These are phyloP conservation scores for Tinospora cordifolia DNA, from an alignment of 164 flowering plant species.

Conservation along the genomic window DNA sequence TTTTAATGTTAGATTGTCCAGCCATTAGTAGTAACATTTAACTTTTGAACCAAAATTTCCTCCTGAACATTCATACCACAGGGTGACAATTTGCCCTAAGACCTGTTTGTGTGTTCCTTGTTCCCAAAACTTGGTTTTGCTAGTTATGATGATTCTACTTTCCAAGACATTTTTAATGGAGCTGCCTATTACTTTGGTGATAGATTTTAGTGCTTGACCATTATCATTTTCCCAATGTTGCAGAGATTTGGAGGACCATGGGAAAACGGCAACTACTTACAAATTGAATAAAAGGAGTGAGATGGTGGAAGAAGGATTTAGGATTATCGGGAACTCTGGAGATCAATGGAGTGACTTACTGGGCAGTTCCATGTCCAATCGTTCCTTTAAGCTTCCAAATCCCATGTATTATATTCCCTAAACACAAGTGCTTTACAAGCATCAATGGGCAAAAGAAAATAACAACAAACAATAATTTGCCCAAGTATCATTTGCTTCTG, in stretches of 20 bases:
- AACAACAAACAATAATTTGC: not conserved
- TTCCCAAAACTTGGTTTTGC: not conserved
- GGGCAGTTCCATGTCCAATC: constrained; percentile 46
- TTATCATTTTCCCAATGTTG: constrained; percentile 7
- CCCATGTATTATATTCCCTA: constrained; percentile 81
- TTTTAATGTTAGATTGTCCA: too few relatives aligned
- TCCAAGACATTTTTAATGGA: not conserved
- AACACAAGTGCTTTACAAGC: not conserved
- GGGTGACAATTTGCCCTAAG: not conserved
- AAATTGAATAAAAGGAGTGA: constrained; percentile 77
- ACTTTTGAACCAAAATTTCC: too few relatives aligned
- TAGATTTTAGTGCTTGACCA: not conserved
- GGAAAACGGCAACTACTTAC: constrained; percentile 48
- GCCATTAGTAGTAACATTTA: too few relatives aligned
- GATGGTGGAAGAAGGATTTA: constrained; percentile 61
- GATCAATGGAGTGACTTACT: constrained; percentile 93
- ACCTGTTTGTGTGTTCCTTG: not conserved
- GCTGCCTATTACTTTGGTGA: not conserved
- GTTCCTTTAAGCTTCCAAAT: constrained; percentile 90
- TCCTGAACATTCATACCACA: not conserved
- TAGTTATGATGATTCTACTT: not conserved
- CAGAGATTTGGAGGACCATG: constrained; percentile 59
- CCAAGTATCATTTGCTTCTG: not conserved
- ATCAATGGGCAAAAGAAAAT: not conserved
- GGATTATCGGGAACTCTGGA: constrained; percentile 73